phyloP scores from a whole-genome alignment of 352 stramenopile species.

The Phytophthora melonis region DNA sequence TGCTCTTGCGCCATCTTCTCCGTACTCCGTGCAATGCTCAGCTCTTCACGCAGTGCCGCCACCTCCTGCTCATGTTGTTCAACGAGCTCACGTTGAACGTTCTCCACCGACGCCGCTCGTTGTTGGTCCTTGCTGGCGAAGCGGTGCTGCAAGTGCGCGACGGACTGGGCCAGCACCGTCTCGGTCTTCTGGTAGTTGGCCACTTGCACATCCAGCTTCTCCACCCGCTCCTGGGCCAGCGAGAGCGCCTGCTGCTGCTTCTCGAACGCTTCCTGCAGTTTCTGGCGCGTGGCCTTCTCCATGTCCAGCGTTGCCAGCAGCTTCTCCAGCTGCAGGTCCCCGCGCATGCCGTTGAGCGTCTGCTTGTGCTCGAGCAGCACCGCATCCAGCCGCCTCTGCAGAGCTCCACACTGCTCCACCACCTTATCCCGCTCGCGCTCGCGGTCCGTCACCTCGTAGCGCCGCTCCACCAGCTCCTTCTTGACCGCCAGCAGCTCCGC shows the following conservation, averaged over 20 bases:
- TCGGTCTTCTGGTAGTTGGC: slow-evolving; percentile 80
- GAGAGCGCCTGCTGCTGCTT: slow-evolving; percentile 57
- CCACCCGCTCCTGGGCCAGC: slow-evolving; percentile 52
- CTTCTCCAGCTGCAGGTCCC: slow-evolving; percentile 55
- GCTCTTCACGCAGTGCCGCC: slow-evolving; percentile 41
- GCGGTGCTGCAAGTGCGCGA: slow-evolving; percentile 74
- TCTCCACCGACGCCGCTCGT: slow-evolving; percentile 51
- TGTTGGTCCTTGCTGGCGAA: slow-evolving; percentile 70
- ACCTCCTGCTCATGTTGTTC: slow-evolving; percentile 45
- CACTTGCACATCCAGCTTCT: slow-evolving; percentile 55
- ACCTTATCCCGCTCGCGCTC: slow-evolving; percentile 36
- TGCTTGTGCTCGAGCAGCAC: slow-evolving; percentile 64
- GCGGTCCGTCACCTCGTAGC: slow-evolving; percentile 46
- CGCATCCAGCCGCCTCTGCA: slow-evolving; percentile 50
- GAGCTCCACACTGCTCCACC: slow-evolving; percentile 21
- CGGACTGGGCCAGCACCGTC: slow-evolving; percentile 73
- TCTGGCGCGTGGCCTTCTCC: slow-evolving; percentile 55
- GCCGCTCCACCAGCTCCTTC: slow-evolving; percentile 56
- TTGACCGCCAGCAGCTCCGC: slow-evolving; percentile 52
- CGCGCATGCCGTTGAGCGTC: slow-evolving; percentile 57
- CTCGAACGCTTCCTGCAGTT: slow-evolving; percentile 49
- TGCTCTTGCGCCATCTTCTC: slow-evolving; percentile 49
- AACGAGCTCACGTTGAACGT: slow-evolving; percentile 52
- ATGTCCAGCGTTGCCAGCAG: slow-evolving; percentile 65
- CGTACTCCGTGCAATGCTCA: slow-evolving; percentile 29